Evolutionary conservation across 805 yeast species (phyloP).

Genomic region (Barnettozyma sp.): DNA sequence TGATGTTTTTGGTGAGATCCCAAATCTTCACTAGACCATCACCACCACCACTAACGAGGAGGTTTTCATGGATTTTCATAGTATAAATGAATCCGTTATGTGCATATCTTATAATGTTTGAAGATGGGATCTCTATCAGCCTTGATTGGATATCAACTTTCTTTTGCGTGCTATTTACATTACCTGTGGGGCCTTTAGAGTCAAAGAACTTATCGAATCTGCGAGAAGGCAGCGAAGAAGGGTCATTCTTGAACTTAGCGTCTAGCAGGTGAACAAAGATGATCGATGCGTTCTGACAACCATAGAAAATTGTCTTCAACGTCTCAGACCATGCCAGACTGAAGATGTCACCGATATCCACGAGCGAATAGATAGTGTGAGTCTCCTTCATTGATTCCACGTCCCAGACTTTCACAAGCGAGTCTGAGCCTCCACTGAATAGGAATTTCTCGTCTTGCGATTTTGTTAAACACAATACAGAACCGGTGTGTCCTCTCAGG

Average conservation of each 20-base stretch:
- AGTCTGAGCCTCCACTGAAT: conserved; percentile 86
- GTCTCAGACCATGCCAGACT: conserved; percentile 64
- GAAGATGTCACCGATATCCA: conserved; percentile 92
- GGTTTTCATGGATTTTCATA: conserved; percentile 33
- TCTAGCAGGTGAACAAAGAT: conserved; percentile 51
- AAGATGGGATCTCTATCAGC: conserved; percentile 60
- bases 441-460: conserved; percentile 48
- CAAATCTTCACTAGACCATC: conserved; percentile 85
- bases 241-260: conserved; percentile 24
- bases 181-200: conserved; percentile 79
- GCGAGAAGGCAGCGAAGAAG: conserved; percentile 47
- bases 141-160: conserved; percentile 16
- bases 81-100: conserved; percentile 88
- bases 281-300: conserved; percentile 88
- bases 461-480: conserved; percentile 64
- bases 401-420: conserved; percentile 82
- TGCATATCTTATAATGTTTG: conserved; percentile 69
- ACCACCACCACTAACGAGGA: conserved; percentile 73
- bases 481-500: conserved; percentile 59
- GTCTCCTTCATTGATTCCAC: conserved; percentile 41
- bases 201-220: conserved; percentile 84
- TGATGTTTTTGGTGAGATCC: conserved; percentile 36
- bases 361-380: conserved; percentile 72
- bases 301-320: conserved; percentile 62
- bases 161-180: conserved; percentile 16